A percentile compares a stretch with the other conserved stretches of the same genome.
Conservation (phyloP, 2,329 filamentous ascomycete species). For the Coleophoma crateriformis region DNA sequence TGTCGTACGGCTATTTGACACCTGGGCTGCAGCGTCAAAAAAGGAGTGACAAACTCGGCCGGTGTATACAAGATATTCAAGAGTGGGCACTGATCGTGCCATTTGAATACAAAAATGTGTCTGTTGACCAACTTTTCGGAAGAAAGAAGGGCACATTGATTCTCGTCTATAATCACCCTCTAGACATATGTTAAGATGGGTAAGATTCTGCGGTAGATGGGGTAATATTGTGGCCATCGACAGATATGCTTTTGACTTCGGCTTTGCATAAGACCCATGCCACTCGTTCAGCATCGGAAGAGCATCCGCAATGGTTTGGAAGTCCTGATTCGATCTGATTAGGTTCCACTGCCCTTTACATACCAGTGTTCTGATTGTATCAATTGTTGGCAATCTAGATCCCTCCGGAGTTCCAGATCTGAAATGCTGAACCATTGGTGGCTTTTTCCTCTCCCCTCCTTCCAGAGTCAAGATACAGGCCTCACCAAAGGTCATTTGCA, state of each 20-base stretch:
- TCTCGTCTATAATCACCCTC: conserved; percentile 69
- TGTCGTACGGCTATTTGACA: conserved; percentile 39
- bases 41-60: conserved; percentile 66
- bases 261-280: conserved; percentile 56
- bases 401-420: conserved; percentile 1
- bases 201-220: conserved; percentile 50
- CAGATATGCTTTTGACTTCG: conserved; percentile 68
- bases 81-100: conserved; percentile 51
- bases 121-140: conserved; percentile 48
- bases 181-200: conserved; percentile 60
- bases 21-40: conserved; percentile 52
- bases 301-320: conserved; percentile 53
- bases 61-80: conserved; percentile 68
- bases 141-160: conserved; percentile 52
- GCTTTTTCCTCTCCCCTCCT: conserved; percentile 72
- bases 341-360: conserved; percentile 76
- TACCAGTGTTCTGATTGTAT: conserved; percentile 59
- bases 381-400: conserved; percentile 20
- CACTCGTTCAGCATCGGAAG: conserved; percentile 58
- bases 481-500: conserved; percentile 48
- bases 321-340: conserved; percentile 59
- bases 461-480: conserved; percentile 66
- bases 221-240: conserved; percentile 61
- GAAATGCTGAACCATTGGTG: conserved; percentile 60
- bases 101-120: conserved; percentile 62